A percentile compares a stretch with the other conserved stretches of the same genome.
These are phyloP conservation scores for Botrytis pseudocinerea DNA, from an alignment of 2,329 filamentous ascomycete genomes.

Conservation along the genomic window DNA sequence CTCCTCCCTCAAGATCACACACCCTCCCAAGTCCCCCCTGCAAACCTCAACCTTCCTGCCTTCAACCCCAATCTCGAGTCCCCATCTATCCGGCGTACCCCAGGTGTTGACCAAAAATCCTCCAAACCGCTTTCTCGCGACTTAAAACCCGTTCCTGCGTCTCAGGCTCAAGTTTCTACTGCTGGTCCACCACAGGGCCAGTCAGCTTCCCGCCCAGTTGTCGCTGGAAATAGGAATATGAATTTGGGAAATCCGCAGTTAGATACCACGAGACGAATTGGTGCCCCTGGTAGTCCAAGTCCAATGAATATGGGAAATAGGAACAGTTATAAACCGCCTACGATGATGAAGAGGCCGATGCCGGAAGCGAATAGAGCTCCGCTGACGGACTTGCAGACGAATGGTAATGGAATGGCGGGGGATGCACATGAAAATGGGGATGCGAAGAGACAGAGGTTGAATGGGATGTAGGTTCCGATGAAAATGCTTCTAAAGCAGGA, in stretches of 20 bases:
- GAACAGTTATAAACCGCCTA: constrained; percentile 58
- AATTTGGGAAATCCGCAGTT: constrained; percentile 4
- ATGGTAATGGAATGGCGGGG: constrained; percentile 37
- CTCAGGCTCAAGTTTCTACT: constrained; percentile 33
- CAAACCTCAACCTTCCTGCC: constrained; percentile 50
- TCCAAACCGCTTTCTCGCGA: constrained; percentile 69
- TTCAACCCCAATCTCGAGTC: constrained; percentile 77
- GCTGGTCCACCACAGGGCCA: constrained; percentile 40
- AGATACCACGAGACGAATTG: constrained; percentile 58
- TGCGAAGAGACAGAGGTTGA: constrained; percentile 41
- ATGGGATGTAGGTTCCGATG: constrained; percentile 21
- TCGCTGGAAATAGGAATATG: neutral
- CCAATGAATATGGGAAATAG: constrained; percentile 54
- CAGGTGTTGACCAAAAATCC: constrained; percentile 76
- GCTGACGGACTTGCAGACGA: constrained; percentile 38
- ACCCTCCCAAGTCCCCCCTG: constrained; percentile 38
- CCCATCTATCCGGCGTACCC: constrained; percentile 85
- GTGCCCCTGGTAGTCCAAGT: constrained; percentile 56
- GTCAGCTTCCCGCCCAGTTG: neutral
- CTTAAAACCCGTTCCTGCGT: constrained; percentile 51
- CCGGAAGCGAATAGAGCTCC: constrained; percentile 31
- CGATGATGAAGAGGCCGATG: constrained; percentile 50
- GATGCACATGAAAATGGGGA: constrained; percentile 32
- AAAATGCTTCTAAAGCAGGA: neutral
- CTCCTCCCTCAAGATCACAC: constrained; percentile 49